A percentile compares a stretch with the other conserved stretches of the same genome.
Evolutionary conservation across 2,329 filamentous ascomycete genomes (phyloP).

Genomic region (Cladosporium sp.): DNA sequence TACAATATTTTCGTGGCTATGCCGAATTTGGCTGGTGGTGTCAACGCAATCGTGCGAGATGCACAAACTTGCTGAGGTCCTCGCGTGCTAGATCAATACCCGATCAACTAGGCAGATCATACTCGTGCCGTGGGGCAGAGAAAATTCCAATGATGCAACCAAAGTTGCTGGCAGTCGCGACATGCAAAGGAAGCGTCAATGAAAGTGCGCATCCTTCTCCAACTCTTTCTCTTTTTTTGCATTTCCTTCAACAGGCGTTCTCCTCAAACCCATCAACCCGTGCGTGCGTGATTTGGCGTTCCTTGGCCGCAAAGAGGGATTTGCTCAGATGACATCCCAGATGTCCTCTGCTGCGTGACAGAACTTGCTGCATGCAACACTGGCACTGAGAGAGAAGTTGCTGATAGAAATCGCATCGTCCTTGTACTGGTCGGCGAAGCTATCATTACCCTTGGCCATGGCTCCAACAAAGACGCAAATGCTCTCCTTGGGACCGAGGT

Average conservation of each 20-base stretch:
- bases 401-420: constrained; percentile 98
- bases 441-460: constrained; percentile 96
- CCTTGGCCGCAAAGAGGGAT: neutral
- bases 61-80: neutral
- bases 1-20: constrained; percentile 6
- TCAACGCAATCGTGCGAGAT: neutral
- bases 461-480: constrained; percentile 97
- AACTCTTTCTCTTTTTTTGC: neutral
- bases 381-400: constrained; percentile 95
- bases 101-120: neutral
- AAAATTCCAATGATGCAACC: neutral
- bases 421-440: constrained; percentile 90
- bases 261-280: neutral
- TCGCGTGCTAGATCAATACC: neutral
- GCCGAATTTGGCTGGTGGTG: neutral
- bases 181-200: neutral
- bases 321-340: constrained; percentile 81
- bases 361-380: constrained; percentile 99
- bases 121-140: neutral
- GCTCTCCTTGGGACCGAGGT: constrained; percentile 78
- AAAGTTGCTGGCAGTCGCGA: constrained; percentile 5
- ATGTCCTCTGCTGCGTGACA: constrained; percentile 96
- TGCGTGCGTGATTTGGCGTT: neutral
- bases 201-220: neutral
- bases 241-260: neutral